Evolutionary conservation across 2,329 filamentous ascomycete species (phyloP).

Genomic region (Xenoacremonium recifei): DNA sequence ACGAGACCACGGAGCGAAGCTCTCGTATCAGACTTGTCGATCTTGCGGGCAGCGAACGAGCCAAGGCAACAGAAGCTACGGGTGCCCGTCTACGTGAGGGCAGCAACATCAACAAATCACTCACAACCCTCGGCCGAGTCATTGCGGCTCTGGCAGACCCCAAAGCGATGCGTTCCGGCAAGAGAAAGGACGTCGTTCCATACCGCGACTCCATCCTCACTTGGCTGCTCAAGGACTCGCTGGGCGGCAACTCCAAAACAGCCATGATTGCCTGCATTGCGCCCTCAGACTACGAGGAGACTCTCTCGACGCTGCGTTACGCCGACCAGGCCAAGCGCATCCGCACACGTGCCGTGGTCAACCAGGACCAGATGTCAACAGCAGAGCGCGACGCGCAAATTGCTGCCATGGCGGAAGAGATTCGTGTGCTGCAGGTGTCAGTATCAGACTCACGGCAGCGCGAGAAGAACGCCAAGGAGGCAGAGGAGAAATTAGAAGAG

Average conservation of each 20-base stretch:
- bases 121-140: constrained; percentile 91
- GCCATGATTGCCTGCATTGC: constrained; percentile 99
- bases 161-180: constrained; percentile 57
- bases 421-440: constrained; percentile 77
- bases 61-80: constrained; percentile 93
- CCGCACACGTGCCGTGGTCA: constrained; percentile 89
- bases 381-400: constrained; percentile 96
- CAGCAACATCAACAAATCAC: constrained; percentile 98
- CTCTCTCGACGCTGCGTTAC: constrained; percentile 91
- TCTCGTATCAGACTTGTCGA: constrained; percentile 94
- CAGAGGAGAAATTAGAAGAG: constrained; percentile 85
- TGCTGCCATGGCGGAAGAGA: constrained; percentile 90
- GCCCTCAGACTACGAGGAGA: constrained; percentile 95
- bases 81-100: constrained; percentile 88
- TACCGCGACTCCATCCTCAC: constrained; percentile 85
- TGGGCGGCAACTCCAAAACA: constrained; percentile 96
- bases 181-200: constrained; percentile 69
- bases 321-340: constrained; percentile 98
- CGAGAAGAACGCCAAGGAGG: constrained; percentile 74
- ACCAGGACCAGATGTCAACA: constrained; percentile 89
- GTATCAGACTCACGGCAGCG: constrained; percentile 63
- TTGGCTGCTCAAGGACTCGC: constrained; percentile 90
- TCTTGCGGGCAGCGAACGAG: constrained; percentile 89
- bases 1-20: constrained; percentile 93
- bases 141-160: constrained; percentile 84